Conservation (phyloP, 163 green algal species). For the Scenedesmus sp. region DNA sequence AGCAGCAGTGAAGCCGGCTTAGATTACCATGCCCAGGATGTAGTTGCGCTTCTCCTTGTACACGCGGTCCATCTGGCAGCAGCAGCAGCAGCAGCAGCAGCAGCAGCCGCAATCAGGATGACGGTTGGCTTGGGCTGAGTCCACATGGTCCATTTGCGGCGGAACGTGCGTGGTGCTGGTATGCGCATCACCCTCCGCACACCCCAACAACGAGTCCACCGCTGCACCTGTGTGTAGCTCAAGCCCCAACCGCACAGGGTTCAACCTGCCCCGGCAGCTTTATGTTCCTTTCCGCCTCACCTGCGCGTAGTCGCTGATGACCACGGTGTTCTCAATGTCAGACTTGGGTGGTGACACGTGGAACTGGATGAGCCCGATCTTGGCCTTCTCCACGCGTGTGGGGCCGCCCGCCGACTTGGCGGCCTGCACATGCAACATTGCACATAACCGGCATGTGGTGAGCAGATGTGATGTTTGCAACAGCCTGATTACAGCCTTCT, state of each 20-base stretch:
- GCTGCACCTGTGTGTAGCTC: too few species aligned
- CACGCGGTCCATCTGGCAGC: constrained; percentile 93
- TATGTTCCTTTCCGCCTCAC: constrained; percentile 65
- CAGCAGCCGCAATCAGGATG: background rate
- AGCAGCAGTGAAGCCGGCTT: background rate
- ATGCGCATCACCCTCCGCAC: too few species aligned
- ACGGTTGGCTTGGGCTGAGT: too few species aligned
- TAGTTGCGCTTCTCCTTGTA: constrained; percentile 98
- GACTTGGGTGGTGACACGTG: constrained; percentile 94
- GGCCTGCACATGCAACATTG: constrained; percentile 59
- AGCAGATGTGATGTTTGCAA: constrained; percentile 51
- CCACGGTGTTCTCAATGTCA: constrained; percentile 98
- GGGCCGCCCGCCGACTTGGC: constrained; percentile 84
- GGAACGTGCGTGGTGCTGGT: too few species aligned
- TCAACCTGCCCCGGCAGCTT: background rate
- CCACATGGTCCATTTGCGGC: too few species aligned
- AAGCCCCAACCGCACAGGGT: background rate
- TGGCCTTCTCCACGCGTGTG: constrained; percentile 92
- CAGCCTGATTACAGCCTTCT: constrained; percentile 94
- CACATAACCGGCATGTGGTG: too few species aligned
- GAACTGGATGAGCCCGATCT: constrained; percentile 91
- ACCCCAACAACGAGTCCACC: too few species aligned
- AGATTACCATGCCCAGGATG: constrained; percentile 93
- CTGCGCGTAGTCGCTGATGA: constrained; percentile 95
- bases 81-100: background rate